These are phyloP conservation scores for Inga laurina DNA, from an alignment of 306 rosid species.

Conservation along the genomic window DNA sequence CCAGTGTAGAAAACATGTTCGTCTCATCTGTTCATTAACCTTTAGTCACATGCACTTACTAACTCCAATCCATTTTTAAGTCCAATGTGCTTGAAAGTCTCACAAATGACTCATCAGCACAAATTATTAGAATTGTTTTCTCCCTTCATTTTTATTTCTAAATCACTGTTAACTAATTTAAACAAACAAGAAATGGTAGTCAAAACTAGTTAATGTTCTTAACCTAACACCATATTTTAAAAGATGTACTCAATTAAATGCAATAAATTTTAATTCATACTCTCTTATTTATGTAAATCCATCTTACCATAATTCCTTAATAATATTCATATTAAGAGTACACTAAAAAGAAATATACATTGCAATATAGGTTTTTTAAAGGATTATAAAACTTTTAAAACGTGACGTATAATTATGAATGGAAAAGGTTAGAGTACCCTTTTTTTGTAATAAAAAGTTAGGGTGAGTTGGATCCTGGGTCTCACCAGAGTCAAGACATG, in stretches of 20 bases:
- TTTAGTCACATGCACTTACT: not conserved
- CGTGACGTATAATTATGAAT: not conserved
- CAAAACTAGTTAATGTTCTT: no score
- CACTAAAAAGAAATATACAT: not conserved
- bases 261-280: not conserved
- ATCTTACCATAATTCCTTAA: not conserved
- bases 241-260: not conserved
- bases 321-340: no score
- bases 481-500: accelerated
- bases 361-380: not conserved
- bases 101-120: not conserved
- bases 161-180: no score
- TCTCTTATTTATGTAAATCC: not conserved
- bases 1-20: not conserved
- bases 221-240: not conserved
- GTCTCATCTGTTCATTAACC: not conserved
- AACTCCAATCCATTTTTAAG: not conserved
- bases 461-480: accelerated
- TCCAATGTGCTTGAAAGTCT: not conserved
- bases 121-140: not conserved
- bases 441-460: no score
- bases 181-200: not conserved
- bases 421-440: no score
- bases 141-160: not conserved
- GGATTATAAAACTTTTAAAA: not conserved